Evolutionary conservation across 2,329 filamentous ascomycete species (phyloP), one percentile per base, ranked within the genome.

Genomic region (Aspergillus luchuensis): DNA sequence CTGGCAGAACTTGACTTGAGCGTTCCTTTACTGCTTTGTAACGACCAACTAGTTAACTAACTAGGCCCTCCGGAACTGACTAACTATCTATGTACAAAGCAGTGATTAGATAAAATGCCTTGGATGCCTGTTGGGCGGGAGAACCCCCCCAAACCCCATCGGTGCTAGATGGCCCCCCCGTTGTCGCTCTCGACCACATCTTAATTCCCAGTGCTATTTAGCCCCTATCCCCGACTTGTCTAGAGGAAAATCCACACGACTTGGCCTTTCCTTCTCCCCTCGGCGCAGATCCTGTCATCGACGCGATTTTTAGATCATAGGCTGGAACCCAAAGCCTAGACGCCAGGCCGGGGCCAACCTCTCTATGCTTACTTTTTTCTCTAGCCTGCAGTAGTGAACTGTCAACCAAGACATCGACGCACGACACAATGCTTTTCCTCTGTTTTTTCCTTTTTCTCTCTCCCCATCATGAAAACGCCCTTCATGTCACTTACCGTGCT

Each of bases 331-430:
- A 36, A 21, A 45, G 47, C 25, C 47, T 33, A 49, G 45, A 48
- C 45, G 11, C 13, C 45, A 33, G 11, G 25, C 25, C 25, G n/a
- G 47, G 25, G 28, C 47, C 25, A 50, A 30, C n/a, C 17, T 50
- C n/a, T 50, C 25, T 33, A 50, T 50, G 47, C 47, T 50, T 50
- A 33, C 47, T 50, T 17, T 50, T 50, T 50, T 50, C 47, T 30
- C 47, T 50, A 50, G 47, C 25, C 47, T 19, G 47, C 28, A 50
- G 47, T 50, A 50, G 47, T 50, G 25, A 50, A 50, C 47, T 50
- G 28, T 50, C 47, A 50, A 30, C 25, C 15, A 30, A 50, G 47
- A 30, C 47, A 50, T 50, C 47, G 47, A 50, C 25, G 47, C 47
- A 50, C n/a, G 30, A 30, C 47, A 33, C 47, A 50, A 49, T 49